These are phyloP conservation scores for Calocybe gambosa DNA, from an alignment of 1,284 basidiomycete species.

Conservation along the genomic window DNA sequence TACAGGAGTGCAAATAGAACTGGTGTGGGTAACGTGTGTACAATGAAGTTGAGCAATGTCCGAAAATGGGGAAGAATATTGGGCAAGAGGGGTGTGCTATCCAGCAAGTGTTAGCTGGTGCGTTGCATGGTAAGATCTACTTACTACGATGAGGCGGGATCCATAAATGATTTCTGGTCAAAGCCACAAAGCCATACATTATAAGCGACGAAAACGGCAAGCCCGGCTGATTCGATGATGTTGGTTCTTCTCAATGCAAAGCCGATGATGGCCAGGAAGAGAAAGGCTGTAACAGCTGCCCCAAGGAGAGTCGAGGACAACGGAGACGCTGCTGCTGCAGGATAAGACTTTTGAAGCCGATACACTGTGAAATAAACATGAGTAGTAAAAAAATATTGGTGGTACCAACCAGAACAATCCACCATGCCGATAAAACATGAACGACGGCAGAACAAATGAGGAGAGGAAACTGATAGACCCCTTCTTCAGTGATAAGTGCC, in stretches of 20 bases:
- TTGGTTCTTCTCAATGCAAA: conserved; percentile 87
- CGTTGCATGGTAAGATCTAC: conserved; percentile 21
- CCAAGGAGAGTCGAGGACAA: conserved; percentile 82
- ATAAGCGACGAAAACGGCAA: conserved; percentile 83
- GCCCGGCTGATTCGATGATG: conserved; percentile 85
- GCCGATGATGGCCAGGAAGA: conserved; percentile 89
- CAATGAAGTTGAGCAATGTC: conserved; percentile 71
- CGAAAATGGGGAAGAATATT: conserved; percentile 78
- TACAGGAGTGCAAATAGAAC: conserved; percentile 82
- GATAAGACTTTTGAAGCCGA: conserved; percentile 52
- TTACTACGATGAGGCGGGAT: conserved; percentile 72
- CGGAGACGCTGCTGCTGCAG: conserved; percentile 73
- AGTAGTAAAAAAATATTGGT: neutral
- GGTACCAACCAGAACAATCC: conserved; percentile 66
- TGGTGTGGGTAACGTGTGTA: conserved; percentile 78
- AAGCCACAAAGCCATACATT: conserved; percentile 81
- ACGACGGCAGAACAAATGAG: conserved; percentile 68
- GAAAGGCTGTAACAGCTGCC: conserved; percentile 50
- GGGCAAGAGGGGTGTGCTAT: conserved; percentile 64
- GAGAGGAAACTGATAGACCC: conserved; percentile 68
- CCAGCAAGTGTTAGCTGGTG: conserved; percentile 2
- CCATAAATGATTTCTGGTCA: conserved; percentile 60
- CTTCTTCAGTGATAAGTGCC: conserved; percentile 61
- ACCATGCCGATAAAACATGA: conserved; percentile 74
- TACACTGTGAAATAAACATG: conserved; percentile 1